A percentile compares a stretch with the other conserved stretches of the same genome.
Evolutionary conservation across 192 early-diverging fungal species (phyloP).

Genomic region (Chytriomyces confervae): DNA sequence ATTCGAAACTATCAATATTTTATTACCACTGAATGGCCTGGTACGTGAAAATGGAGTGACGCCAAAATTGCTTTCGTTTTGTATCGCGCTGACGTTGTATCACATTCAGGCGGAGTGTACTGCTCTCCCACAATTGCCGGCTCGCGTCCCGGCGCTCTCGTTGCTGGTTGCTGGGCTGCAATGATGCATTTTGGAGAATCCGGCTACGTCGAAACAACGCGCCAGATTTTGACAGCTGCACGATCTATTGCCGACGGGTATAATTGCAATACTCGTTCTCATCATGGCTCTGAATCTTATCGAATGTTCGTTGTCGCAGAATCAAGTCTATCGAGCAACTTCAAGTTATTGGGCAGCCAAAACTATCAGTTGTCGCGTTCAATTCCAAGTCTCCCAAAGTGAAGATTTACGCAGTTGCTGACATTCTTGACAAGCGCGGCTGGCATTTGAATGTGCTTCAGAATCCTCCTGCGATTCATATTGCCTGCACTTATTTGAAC

Average conservation of each 20-base stretch:
- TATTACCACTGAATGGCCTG: slow-evolving; percentile 88
- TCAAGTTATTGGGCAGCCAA: slow-evolving; percentile 84
- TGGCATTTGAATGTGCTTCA: slow-evolving; percentile 92
- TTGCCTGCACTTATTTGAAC: slow-evolving; percentile 86
- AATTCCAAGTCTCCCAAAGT: slow-evolving; percentile 62
- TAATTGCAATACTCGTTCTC: neutral
- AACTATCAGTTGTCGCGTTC: slow-evolving; percentile 84
- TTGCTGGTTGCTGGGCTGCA: slow-evolving; percentile 96
- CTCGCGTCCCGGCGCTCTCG: slow-evolving; percentile 87
- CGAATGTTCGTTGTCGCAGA: slow-evolving; percentile 21
- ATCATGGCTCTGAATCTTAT: neutral
- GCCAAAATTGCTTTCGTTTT: neutral
- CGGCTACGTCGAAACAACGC: slow-evolving; percentile 85
- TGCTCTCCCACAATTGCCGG: slow-evolving; percentile 91
- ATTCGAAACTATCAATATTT: slow-evolving; percentile 94
- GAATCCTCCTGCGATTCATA: slow-evolving; percentile 86
- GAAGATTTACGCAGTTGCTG: slow-evolving; percentile 85
- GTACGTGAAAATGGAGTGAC: slow-evolving; percentile 1
- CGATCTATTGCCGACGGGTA: slow-evolving; percentile 73
- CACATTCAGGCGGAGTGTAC: slow-evolving; percentile 81
- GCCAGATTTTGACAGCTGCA: slow-evolving; percentile 78
- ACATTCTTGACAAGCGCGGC: slow-evolving; percentile 77
- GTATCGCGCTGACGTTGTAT: neutral
- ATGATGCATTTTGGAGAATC: slow-evolving; percentile 84
- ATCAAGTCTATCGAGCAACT: slow-evolving; percentile 53